Base-by-base conservation (phyloP, 2,329 filamentous ascomycete species). In the Ophiobolus disseminans region DNA sequence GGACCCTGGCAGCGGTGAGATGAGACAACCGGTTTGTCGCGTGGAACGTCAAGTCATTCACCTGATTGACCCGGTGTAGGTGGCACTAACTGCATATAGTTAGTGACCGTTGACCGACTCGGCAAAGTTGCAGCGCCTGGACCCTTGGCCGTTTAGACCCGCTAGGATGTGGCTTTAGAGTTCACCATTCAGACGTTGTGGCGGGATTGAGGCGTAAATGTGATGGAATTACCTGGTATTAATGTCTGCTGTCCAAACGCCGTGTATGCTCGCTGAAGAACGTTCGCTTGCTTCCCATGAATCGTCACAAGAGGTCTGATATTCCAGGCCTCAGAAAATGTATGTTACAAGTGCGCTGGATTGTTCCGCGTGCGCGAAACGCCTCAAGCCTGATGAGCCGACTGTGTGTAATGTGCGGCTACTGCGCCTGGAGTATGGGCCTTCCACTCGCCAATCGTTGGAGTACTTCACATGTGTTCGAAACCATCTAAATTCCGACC, bases 1-100 rank as follows among this genome's bases (percentile, higher is more conserved):
- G 16, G 32, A 45, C 32, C 28, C 13, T 28, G 44, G 37, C 41
- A 37, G 44, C 44, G 44, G 44, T 50, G 47, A 50, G 31, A 25
- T 50, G 41, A 45, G 37, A 50, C 47, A 34, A 11, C 31, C 17
- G 14, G 5, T 13, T 35, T 26, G 37, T 43, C 45, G 26, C 21
- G 45, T 48, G 47, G 19, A 30, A 17, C 20, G 37, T 31, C 35
- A 31, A 40, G 47, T 36, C 42, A 45, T 50, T 50, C 47, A 50
- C 47, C 42, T 50, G 47, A 50, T 38, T 36, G 23, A 4, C 37
- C 30, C 34, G 25, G 35, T 45, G 39, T 17, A n/a, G 43, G 13
- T 13, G n/a, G 7, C 25, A 21, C 26, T 44, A 45, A 28, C 36
- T 17, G 4, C 10, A 20, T 22, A 5, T 17, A 30, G 36, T 25